These are phyloP conservation scores for Pulveroboletus sp. DNA, from an alignment of 768 basidiomycete species.

Conservation along the genomic window DNA sequence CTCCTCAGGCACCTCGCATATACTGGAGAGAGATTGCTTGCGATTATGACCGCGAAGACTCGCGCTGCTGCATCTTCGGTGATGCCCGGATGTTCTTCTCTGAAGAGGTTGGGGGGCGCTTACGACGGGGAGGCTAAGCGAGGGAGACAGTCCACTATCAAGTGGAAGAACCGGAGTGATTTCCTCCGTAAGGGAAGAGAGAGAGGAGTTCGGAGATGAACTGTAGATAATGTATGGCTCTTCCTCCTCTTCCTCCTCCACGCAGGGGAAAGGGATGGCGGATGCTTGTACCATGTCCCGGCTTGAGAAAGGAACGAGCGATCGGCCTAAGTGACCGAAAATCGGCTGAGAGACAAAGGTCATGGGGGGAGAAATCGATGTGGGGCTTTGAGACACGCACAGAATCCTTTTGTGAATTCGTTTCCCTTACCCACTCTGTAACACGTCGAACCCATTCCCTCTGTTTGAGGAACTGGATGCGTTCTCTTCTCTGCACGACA, in stretches of 20 bases:
- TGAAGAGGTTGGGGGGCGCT: conserved; percentile 10
- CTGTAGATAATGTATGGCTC: conserved; percentile 33
- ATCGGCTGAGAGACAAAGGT: conserved; percentile 9
- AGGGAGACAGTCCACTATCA: conserved; percentile 9
- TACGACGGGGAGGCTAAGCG: conserved; percentile 3
- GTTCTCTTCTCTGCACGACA: conserved; percentile 43
- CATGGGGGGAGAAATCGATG: background rate
- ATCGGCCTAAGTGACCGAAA: conserved; percentile 15
- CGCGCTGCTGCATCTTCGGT: conserved; percentile 29
- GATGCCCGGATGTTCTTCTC: conserved; percentile 21
- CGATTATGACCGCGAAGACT: conserved; percentile 30
- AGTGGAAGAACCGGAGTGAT: conserved; percentile 24
- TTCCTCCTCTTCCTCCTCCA: conserved; percentile 30
- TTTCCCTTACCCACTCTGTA: conserved; percentile 35
- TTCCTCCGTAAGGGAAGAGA: conserved; percentile 32
- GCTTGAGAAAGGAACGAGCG: conserved; percentile 6
- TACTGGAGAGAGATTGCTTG: conserved; percentile 30
- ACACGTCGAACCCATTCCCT: conserved; percentile 41
- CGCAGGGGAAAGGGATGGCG: conserved; percentile 21
- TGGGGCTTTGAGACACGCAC: conserved; percentile 6
- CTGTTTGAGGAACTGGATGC: conserved; percentile 47
- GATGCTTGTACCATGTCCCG: conserved; percentile 14
- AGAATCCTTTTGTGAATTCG: conserved; percentile 24
- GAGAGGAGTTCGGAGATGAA: conserved; percentile 29
- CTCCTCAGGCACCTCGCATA: conserved; percentile 31